Evolutionary conservation across 116 monocot genomes (phyloP).

Genomic region (Iris pallida): DNA sequence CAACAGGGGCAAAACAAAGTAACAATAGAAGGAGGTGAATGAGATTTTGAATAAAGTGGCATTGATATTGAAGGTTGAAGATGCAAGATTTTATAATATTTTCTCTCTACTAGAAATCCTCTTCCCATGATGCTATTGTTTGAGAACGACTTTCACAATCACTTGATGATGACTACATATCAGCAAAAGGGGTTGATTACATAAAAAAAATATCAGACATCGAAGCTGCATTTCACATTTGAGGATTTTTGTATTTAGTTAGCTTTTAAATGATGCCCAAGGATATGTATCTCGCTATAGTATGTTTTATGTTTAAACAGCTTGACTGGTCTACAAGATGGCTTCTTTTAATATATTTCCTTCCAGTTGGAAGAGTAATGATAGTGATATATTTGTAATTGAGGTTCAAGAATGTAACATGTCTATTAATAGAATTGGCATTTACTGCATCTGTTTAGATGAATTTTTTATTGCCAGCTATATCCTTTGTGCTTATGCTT

Average conservation of each 20-base stretch:
- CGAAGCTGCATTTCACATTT: neutral
- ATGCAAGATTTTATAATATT: neutral
- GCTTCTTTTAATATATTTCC: too few species aligned
- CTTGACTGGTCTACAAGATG: too few species aligned
- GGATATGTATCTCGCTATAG: neutral
- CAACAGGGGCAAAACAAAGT: too few species aligned
- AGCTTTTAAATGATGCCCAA: conserved; percentile 1
- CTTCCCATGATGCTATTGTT: neutral
- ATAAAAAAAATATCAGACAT: neutral
- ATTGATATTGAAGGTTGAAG: neutral
- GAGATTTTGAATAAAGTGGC: neutral
- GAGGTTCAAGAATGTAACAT: too few species aligned
- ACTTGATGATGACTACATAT: neutral
- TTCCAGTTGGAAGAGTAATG: too few species aligned
- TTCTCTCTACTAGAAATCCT: neutral
- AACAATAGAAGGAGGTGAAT: too few species aligned
- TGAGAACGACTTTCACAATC: neutral
- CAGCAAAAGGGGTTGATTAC: neutral
- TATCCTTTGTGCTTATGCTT: too few species aligned
- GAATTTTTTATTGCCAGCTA: too few species aligned
- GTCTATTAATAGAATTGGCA: too few species aligned
- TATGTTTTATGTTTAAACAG: too few species aligned
- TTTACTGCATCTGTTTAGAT: too few species aligned
- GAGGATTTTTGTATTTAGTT: neutral
- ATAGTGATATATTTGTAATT: too few species aligned